Evolutionary conservation across 2,329 filamentous ascomycete genomes (phyloP), one percentile per base, ranked within the genome.

Genomic region (Polychaeton citri): DNA sequence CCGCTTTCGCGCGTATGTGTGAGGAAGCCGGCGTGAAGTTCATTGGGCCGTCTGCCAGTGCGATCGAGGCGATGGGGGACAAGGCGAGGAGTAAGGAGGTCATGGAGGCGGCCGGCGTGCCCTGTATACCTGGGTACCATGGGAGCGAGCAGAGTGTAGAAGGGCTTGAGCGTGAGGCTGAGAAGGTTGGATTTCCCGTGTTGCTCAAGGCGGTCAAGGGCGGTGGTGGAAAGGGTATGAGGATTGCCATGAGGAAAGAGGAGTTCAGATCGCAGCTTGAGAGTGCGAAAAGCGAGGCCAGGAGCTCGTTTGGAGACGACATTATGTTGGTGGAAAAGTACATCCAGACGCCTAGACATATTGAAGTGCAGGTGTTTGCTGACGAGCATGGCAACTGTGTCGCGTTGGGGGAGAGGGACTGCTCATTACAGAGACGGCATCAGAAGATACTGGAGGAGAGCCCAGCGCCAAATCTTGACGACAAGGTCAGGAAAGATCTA

Each of bases 91-190:
- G 83, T 35, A 98, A 98, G 60, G 82, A 94, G 55, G 95, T 98
- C 54, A 96, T 98, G 90, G 85, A 75, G 21, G 76, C 76, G 4
- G 88, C 90, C n/a, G 85, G 86, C 6, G 90, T 98, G 3, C 87
- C 87, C 4, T 96, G 90, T 52, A 90, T 98, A 33, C 90, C 90
- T 0, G 90, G 90, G 1, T 98, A 98, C 52, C 90, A 96, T 56
- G 90, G 90, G 13, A 52, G 69, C 1, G 83, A 94, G 35, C 90
- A 98, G 62, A 75, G 80, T 33, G 64, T 71, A 1, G 55, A 61
- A 6, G 66, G 69, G 40, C 63, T 81, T 19, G 70, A 84, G 37
- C 63, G 66, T 7, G 76, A 88, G 55, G 88, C 90, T 6, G 73
- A 72, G 48, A 75, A 81, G 44, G 79, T 81, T 48, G 72, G 72